Evolutionary conservation across 2,329 filamentous ascomycete genomes (phyloP).

Genomic region (Lizonia empirigonia): DNA sequence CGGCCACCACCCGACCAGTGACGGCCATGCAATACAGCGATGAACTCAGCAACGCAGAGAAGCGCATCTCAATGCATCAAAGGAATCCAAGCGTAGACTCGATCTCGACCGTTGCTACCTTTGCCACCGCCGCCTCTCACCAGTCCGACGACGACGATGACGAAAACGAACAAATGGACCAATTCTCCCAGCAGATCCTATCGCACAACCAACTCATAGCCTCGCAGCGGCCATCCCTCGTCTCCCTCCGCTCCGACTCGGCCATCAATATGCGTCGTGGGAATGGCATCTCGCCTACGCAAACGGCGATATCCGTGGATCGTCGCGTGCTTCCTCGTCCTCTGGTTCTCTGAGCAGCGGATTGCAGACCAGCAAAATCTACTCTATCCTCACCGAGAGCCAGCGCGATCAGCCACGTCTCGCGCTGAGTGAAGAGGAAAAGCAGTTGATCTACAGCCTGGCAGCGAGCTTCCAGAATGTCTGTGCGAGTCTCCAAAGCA

Average conservation of each 20-base stretch:
- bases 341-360: constrained; percentile 38
- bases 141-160: constrained; percentile 45
- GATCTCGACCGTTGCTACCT: constrained; percentile 65
- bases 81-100: constrained; percentile 65
- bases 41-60: constrained; percentile 27
- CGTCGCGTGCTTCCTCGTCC: constrained; percentile 40
- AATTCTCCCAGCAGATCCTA: constrained; percentile 43
- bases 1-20: constrained; percentile 55
- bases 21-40: constrained; percentile 34
- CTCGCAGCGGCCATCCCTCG: constrained; percentile 21
- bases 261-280: constrained; percentile 40
- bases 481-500: constrained; percentile 57
- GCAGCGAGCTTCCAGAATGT: constrained; percentile 62
- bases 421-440: constrained; percentile 59
- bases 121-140: constrained; percentile 67
- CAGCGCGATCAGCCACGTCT: constrained; percentile 40
- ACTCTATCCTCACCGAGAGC: constrained; percentile 50
- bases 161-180: constrained; percentile 51
- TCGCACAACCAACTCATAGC: constrained; percentile 26
- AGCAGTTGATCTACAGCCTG: constrained; percentile 57
- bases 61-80: constrained; percentile 47
- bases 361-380: constrained; percentile 49
- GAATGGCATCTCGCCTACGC: constrained; percentile 32
- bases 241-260: constrained; percentile 41
- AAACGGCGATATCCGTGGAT: constrained; percentile 38